Conservation (phyloP, 1,139 yeast species). For the Pichia sp. region DNA sequence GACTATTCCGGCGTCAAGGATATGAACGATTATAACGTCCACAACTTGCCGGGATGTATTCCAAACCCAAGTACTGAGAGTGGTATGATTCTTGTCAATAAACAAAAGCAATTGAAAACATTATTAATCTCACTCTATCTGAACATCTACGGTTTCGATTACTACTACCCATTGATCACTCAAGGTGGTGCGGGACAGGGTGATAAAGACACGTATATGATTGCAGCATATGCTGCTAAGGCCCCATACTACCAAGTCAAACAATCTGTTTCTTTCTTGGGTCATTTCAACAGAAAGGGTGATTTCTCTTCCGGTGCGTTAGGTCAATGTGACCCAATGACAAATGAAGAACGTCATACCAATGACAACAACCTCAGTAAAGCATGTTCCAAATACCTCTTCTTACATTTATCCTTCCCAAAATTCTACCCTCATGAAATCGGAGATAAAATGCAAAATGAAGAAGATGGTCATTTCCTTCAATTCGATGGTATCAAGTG, state of each 20-base stretch:
- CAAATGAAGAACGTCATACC: conserved; percentile 22
- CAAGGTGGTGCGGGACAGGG: conserved; percentile 76
- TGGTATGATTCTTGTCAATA: conserved; percentile 59
- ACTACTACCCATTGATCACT: conserved; percentile 58
- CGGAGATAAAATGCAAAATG: conserved; percentile 38
- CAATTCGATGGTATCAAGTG: conserved; percentile 32
- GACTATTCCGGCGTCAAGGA: conserved; percentile 27
- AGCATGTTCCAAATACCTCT: conserved; percentile 32
- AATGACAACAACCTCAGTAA: conserved; percentile 20
- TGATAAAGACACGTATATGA: conserved; percentile 66
- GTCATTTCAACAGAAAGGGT: conserved; percentile 40
- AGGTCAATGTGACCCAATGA: conserved; percentile 58
- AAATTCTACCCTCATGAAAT: conserved; percentile 54
- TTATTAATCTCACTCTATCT: conserved; percentile 54
- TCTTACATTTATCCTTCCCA: conserved; percentile 70
- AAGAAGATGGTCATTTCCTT: conserved; percentile 32
- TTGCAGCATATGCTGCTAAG: conserved; percentile 54
- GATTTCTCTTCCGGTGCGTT: conserved; percentile 52
- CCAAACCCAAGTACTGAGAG: conserved; percentile 67
- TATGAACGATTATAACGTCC: conserved; percentile 40
- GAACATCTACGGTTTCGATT: conserved; percentile 58
- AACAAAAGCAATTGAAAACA: conserved; percentile 49
- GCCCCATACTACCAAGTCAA: conserved; percentile 54
- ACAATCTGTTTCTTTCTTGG: conserved; percentile 46
- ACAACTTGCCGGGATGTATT: conserved; percentile 54